Percentiles rank a stretch among this genome's conserved stretches.
These are phyloP conservation scores for Lichina pygmaea DNA, from an alignment of 495 filamentous ascomycete species.

Conservation along the genomic window DNA sequence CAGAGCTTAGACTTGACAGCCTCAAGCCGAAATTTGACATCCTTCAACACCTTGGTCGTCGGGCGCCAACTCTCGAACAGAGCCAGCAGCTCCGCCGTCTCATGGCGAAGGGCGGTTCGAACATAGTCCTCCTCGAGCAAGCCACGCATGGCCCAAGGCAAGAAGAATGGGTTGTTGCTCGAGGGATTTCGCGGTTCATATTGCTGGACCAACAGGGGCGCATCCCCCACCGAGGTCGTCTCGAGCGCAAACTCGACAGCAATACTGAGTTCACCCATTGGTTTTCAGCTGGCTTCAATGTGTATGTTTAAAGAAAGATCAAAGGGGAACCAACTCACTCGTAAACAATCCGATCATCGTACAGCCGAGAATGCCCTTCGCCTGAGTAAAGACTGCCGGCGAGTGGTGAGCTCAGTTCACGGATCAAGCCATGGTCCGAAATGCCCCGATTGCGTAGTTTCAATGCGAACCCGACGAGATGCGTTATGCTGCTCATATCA, in stretches of 20 bases:
- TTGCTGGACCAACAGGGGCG: constrained; percentile 23
- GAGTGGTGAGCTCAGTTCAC: constrained; percentile 66
- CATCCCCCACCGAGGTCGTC: constrained; percentile 34
- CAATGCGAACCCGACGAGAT: constrained; percentile 75
- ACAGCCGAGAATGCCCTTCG: constrained; percentile 80
- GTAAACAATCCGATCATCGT: constrained; percentile 78
- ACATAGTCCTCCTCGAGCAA: constrained; percentile 83
- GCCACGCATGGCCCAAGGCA: constrained; percentile 86
- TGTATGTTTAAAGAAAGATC: background rate
- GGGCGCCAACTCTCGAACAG: constrained; percentile 94
- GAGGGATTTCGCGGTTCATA: constrained; percentile 15
- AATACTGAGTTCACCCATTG: constrained; percentile 16
- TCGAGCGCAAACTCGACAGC: constrained; percentile 68
- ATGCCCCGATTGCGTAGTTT: constrained; percentile 84
- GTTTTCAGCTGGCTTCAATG: background rate
- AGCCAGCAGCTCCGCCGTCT: constrained; percentile 51
- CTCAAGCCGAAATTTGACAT: constrained; percentile 89
- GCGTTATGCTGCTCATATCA: constrained; percentile 32
- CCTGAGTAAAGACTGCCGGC: constrained; percentile 79
- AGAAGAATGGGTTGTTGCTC: constrained; percentile 51
- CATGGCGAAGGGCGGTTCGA: constrained; percentile 42
- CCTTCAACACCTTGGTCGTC: constrained; percentile 63
- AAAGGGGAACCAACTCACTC: constrained; percentile 23
- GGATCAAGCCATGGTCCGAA: constrained; percentile 74
- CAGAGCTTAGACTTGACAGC: constrained; percentile 67